Evolutionary conservation across 352 stramenopile genomes (phyloP).

Genomic region (Pythium vanterpoolii): DNA sequence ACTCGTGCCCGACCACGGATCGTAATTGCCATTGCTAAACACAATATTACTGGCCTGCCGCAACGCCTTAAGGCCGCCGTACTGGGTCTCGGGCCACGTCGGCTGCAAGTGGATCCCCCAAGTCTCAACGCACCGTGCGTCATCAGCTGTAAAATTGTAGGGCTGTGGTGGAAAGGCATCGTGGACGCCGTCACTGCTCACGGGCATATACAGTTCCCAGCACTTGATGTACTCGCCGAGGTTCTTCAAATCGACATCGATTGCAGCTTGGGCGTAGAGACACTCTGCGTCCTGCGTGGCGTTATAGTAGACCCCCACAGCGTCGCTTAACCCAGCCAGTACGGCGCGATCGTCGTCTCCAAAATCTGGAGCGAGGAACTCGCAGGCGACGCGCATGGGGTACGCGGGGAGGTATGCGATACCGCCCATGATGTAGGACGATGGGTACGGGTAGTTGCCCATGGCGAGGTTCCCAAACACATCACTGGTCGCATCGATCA

Average conservation of each 20-base stretch:
- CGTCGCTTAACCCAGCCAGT: conserved; percentile 48
- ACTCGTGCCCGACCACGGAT: conserved; percentile 91
- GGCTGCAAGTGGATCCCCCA: conserved; percentile 67
- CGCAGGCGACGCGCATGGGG: conserved; percentile 87
- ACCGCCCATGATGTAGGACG: conserved; percentile 91
- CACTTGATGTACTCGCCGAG: conserved; percentile 76
- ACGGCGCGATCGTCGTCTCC: conserved; percentile 31
- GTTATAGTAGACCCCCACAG: conserved; percentile 77
- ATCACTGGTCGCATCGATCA: conserved; percentile 66
- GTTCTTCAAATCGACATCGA: conserved; percentile 40
- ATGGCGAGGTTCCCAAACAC: conserved; percentile 94
- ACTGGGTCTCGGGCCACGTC: conserved; percentile 65
- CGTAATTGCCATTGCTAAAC: conserved; percentile 93
- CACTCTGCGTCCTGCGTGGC: conserved; percentile 54
- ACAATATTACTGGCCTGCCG: conserved; percentile 89
- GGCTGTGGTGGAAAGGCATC: conserved; percentile 87
- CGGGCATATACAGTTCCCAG: conserved; percentile 72
- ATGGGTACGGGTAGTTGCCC: conserved; percentile 96
- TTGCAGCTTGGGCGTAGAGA: conserved; percentile 49
- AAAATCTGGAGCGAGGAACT: conserved; percentile 43
- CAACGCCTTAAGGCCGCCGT: conserved; percentile 67
- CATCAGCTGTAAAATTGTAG: conserved; percentile 63
- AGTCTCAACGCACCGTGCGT: conserved; percentile 51
- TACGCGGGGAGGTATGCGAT: conserved; percentile 81
- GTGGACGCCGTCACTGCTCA: conserved; percentile 51